Base-by-base conservation (phyloP, 108 stramenopile species). In the Aurantiochytrium sp. region DNA sequence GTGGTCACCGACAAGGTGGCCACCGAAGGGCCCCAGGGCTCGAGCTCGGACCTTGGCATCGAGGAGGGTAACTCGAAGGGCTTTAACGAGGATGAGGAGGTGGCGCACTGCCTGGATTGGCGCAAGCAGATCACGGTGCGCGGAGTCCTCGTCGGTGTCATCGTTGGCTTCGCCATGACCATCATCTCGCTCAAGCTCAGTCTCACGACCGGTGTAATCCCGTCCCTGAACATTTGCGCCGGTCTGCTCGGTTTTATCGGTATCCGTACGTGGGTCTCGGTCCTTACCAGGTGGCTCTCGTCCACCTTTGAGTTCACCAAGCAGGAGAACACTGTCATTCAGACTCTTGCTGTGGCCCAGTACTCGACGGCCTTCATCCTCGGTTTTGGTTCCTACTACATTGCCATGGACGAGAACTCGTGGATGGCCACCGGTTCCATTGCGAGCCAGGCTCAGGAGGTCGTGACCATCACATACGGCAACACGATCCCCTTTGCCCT, bases 321-420 rank as follows among this genome's bases (percentile, higher is more conserved):
- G 45, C 73, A 81, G 39, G 73, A 81, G 73, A 81, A 81, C 39
- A 81, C 73, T 42, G 73, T 81, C 42, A 42, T 81, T 24, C 73
- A 81, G 45, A 81, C 73, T 15, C 45, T 81, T 17, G 73, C 73
- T 21, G 73, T 81, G 39, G 73, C 73, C 8, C 73, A 48, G 45
- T 81, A 81, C 73, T 12, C 19, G 19, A 48, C 42, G 6, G 73
- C 73, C 6, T 81, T 41, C 12, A 81, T 81, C 73, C 45, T 81
- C 12, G 73, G 73, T 41, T 81, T 81, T 42, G 73, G 73, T 21
- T 81, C 73, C 73, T 81, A 81, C 73, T 81, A 81, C 45, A 81
- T 81, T 81, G 73, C 73, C n/a, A 81, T 81, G 73, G 73, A 81
- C 73, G 24, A 41, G 2, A 48, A 41, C 27, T 81, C 73, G 0